Base-by-base conservation (phyloP, 202 grass and related monocot genomes). In the Zoysia matrella region DNA sequence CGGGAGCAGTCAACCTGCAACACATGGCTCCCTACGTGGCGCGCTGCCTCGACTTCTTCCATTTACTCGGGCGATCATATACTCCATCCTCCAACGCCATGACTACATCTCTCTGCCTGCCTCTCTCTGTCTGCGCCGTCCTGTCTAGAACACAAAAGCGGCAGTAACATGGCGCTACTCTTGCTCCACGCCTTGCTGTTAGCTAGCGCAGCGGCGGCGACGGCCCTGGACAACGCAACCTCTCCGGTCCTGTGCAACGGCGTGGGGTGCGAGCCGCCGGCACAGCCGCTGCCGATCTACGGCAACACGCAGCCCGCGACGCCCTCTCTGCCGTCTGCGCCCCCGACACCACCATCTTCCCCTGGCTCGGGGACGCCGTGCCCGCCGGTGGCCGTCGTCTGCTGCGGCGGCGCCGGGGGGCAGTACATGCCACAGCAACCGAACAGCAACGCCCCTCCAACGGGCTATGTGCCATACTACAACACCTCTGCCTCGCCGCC, bases 231-330 rank as follows among this genome's bases (percentile, higher is more conserved):
- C 50, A n/a, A 82, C 67, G 36, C 36, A 42, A 5, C 46, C 13
- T 16, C 47, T 9, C 40, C 13, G 0, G 48, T 42, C 54, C 9
- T 42, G 9, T 88, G 86, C 81, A 75, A 47, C 75, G 75, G 75
- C 10, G 75, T 13, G 9, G 74, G 47, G 14, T 83, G 80, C 61
- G 46, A 67, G 46, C 72, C 71, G 0, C 72, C 54, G 55, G 7
- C 49, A 5, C 75, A 79, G n/a, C 74, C 86, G 16, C 81, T 84
- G 54, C 81, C 81, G 4, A 84, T 84, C 75, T 80, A 88, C 64
- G 54, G 69, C 3, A 73, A 73, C 13, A 74, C 86, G 0, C 71
- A 77, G 4, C 56, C 79, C 0, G 7, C 65, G 39, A 2, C 50
- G 18, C 22, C 78, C 4, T 64, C 69, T 5, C 69, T 65, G 15